These are phyloP conservation scores for Hypocreales sp. DNA, from an alignment of 2,329 filamentous ascomycete genomes.

Conservation along the genomic window DNA sequence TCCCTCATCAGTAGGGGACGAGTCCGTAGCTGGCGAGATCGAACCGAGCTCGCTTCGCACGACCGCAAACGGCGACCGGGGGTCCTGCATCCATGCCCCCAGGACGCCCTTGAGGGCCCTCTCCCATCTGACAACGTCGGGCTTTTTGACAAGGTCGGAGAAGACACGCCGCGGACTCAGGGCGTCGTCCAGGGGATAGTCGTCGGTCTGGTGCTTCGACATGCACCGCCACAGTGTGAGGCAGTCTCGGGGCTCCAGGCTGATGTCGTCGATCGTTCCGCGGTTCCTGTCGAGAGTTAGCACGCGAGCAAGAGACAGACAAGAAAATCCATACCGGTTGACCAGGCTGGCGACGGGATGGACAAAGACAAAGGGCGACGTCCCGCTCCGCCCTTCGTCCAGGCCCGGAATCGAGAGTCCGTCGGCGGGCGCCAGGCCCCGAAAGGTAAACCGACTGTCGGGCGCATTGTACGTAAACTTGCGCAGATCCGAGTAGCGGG, in stretches of 20 bases:
- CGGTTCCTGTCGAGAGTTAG: slow-evolving; percentile 22
- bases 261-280: slow-evolving; percentile 52
- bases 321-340: slow-evolving; percentile 25
- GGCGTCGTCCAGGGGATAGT: slow-evolving; percentile 30
- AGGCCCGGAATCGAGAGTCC: slow-evolving; percentile 28
- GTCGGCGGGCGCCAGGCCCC: slow-evolving; percentile 28
- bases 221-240: slow-evolving; percentile 49
- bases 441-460: slow-evolving; percentile 29
- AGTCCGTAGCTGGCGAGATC: not conserved
- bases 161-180: slow-evolving; percentile 34
- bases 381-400: slow-evolving; percentile 24
- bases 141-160: slow-evolving; percentile 42
- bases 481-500: slow-evolving; percentile 63
- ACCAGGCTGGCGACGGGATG: slow-evolving; percentile 51
- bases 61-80: slow-evolving; percentile 22
- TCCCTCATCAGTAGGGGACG: not conserved
- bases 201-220: slow-evolving; percentile 35
- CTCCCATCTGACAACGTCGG: slow-evolving; percentile 53
- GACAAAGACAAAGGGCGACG: slow-evolving; percentile 39
- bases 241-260: slow-evolving; percentile 57
- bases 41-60: slow-evolving; percentile 28
- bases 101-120: slow-evolving; percentile 41
- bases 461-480: slow-evolving; percentile 50
- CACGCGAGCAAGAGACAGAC: not conserved
- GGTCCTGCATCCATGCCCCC: slow-evolving; percentile 41